Percentiles rank a stretch among this genome's conserved stretches.
These are phyloP conservation scores for Volvox reticuliferus DNA, from an alignment of 139 green algal species.

Conservation along the genomic window DNA sequence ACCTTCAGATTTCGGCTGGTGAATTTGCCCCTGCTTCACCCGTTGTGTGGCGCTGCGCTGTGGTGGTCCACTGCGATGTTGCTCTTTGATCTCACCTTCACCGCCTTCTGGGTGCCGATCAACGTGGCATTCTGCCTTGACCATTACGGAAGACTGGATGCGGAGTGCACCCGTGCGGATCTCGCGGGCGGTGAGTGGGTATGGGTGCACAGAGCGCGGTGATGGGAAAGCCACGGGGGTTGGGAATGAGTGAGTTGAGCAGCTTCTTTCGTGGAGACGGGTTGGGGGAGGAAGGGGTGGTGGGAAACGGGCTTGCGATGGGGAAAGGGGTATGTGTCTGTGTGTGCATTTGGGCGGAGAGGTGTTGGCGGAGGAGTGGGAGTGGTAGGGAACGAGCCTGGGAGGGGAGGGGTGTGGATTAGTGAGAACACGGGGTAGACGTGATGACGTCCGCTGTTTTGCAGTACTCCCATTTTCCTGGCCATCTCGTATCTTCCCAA, in stretches of 20 bases:
- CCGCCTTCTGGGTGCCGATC: slow-evolving; percentile 56
- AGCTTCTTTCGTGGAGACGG: background rate
- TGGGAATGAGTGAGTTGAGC: too few species aligned
- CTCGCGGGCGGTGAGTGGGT: slow-evolving; percentile 38
- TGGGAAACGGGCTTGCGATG: background rate
- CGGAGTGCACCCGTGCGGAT: slow-evolving; percentile 40
- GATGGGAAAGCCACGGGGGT: too few species aligned
- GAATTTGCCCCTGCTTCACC: slow-evolving; percentile 18
- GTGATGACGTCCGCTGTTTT: too few species aligned
- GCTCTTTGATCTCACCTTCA: slow-evolving; percentile 58
- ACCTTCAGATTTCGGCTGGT: slow-evolving; percentile 4
- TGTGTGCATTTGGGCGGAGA: too few species aligned
- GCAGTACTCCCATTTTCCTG: too few species aligned
- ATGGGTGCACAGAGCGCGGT: background rate
- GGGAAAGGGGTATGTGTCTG: background rate
- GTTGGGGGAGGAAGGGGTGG: background rate
- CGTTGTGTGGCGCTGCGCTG: slow-evolving; percentile 21
- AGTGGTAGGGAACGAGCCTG: too few species aligned
- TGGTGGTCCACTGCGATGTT: slow-evolving; percentile 48
- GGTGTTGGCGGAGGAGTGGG: too few species aligned
- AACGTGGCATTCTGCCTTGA: slow-evolving; percentile 51
- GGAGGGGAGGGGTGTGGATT: too few species aligned
- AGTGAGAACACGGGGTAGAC: too few species aligned
- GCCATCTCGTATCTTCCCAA: too few species aligned
- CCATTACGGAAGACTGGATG: slow-evolving; percentile 28